Conservation (phyloP, 2,329 filamentous ascomycete genomes). For the Trichoderma asperellum region DNA sequence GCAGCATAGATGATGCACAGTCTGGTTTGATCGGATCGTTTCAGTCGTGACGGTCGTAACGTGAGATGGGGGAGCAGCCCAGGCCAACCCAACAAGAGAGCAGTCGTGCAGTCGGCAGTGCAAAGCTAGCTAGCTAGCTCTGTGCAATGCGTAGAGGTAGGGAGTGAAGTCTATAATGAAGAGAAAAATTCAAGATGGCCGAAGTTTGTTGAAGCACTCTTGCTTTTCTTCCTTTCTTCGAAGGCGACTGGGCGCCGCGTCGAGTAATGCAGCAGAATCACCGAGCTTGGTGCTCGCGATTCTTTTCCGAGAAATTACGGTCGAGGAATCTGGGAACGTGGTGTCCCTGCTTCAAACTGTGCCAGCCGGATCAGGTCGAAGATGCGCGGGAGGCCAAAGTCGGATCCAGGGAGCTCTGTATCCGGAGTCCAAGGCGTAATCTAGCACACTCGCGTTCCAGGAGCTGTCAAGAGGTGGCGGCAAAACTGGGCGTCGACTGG, state of each 20-base stretch:
- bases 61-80: slow-evolving; percentile 1
- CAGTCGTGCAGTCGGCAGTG: slow-evolving; percentile 3
- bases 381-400: slow-evolving; percentile 17
- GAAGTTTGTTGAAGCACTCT: neutral
- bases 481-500: slow-evolving; percentile 12
- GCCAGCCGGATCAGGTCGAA: slow-evolving; percentile 8
- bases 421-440: slow-evolving; percentile 24
- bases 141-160: neutral
- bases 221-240: neutral
- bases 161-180: neutral
- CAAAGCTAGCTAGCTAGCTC: slow-evolving; percentile 11
- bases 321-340: slow-evolving; percentile 2
- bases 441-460: slow-evolving; percentile 30
- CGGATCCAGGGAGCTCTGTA: slow-evolving; percentile 19
- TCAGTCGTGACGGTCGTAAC: slow-evolving; percentile 30
- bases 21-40: slow-evolving; percentile 25
- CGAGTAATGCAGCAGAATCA: neutral
- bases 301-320: neutral
- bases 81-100: slow-evolving; percentile 19
- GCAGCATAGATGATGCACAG: slow-evolving; percentile 24
- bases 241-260: slow-evolving; percentile 19
- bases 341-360: neutral
- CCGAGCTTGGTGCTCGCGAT: neutral
- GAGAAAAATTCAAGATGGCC: neutral
- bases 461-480: slow-evolving; percentile 20